These are phyloP conservation scores for Phialemoniopsis sp. DNA, from an alignment of 2,329 filamentous ascomycete species.

Conservation along the genomic window DNA sequence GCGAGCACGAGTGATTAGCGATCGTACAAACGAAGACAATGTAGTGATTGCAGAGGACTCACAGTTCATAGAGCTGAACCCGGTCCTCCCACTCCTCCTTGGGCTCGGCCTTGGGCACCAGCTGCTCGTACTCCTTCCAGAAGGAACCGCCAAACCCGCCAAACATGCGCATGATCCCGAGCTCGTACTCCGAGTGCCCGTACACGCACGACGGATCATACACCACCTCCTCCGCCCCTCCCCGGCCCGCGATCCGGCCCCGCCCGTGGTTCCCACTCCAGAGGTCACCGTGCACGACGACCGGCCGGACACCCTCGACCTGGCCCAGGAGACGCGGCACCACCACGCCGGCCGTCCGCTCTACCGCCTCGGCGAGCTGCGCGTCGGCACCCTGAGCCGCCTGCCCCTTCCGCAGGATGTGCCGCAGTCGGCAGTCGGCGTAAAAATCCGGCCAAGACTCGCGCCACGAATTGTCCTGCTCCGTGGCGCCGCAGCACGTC, in stretches of 20 bases:
- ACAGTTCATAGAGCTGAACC: slow-evolving; percentile 77
- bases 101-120: slow-evolving; percentile 78
- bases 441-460: slow-evolving; percentile 83
- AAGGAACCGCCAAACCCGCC: slow-evolving; percentile 75
- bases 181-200: slow-evolving; percentile 83
- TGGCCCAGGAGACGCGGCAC: slow-evolving; percentile 74
- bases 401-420: slow-evolving; percentile 54
- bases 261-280: slow-evolving; percentile 82
- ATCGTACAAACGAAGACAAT: slow-evolving; percentile 1
- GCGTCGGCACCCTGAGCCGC: slow-evolving; percentile 58
- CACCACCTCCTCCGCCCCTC: slow-evolving; percentile 66
- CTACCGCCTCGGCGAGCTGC: slow-evolving; percentile 59
- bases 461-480: slow-evolving; percentile 73
- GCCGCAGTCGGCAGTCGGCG: slow-evolving; percentile 67
- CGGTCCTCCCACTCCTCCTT: slow-evolving; percentile 81
- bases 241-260: slow-evolving; percentile 53
- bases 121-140: slow-evolving; percentile 69
- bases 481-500: slow-evolving; percentile 83
- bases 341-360: slow-evolving; percentile 57
- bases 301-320: slow-evolving; percentile 64
- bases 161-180: slow-evolving; percentile 97
- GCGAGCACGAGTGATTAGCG: slow-evolving; percentile 10
- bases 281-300: slow-evolving; percentile 86
- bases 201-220: slow-evolving; percentile 82
- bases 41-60: slow-evolving; percentile 30